Conservation (phyloP, 139 green algal genomes). For the Chara braunii region DNA sequence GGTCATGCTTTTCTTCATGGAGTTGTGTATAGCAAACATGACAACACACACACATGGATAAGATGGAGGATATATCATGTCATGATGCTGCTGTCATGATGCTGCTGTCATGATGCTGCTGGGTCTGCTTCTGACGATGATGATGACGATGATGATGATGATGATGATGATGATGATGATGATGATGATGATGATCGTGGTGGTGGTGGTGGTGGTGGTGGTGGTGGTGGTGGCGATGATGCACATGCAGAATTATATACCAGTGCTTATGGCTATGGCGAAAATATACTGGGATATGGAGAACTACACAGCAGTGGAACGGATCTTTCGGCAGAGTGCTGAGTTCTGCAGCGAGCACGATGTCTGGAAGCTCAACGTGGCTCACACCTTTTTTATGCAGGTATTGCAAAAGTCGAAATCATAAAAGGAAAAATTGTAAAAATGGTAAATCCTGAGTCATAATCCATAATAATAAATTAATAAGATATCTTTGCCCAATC, state of each 20-base stretch:
- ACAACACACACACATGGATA: too few species aligned
- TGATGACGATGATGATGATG: slow-evolving; percentile 4
- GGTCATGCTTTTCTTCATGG: too few species aligned
- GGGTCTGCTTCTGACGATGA: neutral
- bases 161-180: slow-evolving; percentile 7
- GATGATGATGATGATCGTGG: slow-evolving; percentile 3
- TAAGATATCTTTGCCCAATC: too few species aligned
- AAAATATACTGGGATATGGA: slow-evolving; percentile 74
- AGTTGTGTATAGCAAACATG: too few species aligned
- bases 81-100: too few species aligned
- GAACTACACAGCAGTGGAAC: slow-evolving; percentile 61
- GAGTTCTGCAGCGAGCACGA: slow-evolving; percentile 81
- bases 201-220: slow-evolving; percentile 2
- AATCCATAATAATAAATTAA: too few species aligned
- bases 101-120: neutral
- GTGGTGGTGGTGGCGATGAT: slow-evolving; percentile 1
- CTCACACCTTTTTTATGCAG: slow-evolving; percentile 70
- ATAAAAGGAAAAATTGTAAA: slow-evolving; percentile 65
- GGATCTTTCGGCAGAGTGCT: slow-evolving; percentile 62
- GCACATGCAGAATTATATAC: slow-evolving; percentile 48
- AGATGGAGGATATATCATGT: too few species aligned
- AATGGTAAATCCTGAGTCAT: slow-evolving; percentile 65
- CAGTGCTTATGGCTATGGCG: slow-evolving; percentile 69
- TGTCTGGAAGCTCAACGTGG: slow-evolving; percentile 78
- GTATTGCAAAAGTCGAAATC: too few species aligned